phyloP scores from a whole-genome alignment of 208 protist species.

The Leishmania tarentolae region DNA sequence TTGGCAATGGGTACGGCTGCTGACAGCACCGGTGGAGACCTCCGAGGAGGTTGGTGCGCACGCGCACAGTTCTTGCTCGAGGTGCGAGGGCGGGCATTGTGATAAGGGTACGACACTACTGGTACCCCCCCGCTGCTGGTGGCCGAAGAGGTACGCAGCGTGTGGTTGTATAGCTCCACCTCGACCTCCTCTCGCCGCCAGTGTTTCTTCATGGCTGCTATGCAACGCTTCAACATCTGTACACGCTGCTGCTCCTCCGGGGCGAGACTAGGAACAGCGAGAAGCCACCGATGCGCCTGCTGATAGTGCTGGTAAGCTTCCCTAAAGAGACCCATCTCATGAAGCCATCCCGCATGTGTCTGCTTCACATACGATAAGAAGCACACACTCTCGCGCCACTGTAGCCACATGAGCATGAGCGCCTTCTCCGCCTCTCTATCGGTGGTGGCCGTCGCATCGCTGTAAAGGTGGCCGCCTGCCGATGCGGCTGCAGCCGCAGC shows the following conservation, averaged over 20 bases:
- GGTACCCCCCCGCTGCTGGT: neutral
- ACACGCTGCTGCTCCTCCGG: constrained; percentile 44
- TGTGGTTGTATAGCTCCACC: constrained; percentile 26
- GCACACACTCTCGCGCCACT: constrained; percentile 69
- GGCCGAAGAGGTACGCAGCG: neutral
- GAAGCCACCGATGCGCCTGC: constrained; percentile 68
- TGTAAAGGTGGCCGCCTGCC: neutral
- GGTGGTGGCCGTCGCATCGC: neutral
- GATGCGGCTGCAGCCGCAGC: neutral
- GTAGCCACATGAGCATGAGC: constrained; percentile 37
- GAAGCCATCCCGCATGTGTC: constrained; percentile 64
- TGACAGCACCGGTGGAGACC: neutral
- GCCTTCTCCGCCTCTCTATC: constrained; percentile 11
- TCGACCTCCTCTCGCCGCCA: constrained; percentile 31
- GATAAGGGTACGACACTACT: neutral
- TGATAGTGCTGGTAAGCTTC: constrained; percentile 53
- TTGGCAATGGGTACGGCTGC: neutral
- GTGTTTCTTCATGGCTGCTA: constrained; percentile 38
- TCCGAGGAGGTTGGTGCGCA: constrained; percentile 5
- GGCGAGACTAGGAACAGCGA: constrained; percentile 37
- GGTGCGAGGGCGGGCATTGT: neutral
- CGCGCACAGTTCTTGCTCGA: neutral
- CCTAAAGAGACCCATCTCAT: constrained; percentile 33
- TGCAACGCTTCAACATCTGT: constrained; percentile 36
- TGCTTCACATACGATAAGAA: constrained; percentile 63